Evolutionary conservation across 306 rosid genomes (phyloP).

Genomic region (Cajanus cajan): DNA sequence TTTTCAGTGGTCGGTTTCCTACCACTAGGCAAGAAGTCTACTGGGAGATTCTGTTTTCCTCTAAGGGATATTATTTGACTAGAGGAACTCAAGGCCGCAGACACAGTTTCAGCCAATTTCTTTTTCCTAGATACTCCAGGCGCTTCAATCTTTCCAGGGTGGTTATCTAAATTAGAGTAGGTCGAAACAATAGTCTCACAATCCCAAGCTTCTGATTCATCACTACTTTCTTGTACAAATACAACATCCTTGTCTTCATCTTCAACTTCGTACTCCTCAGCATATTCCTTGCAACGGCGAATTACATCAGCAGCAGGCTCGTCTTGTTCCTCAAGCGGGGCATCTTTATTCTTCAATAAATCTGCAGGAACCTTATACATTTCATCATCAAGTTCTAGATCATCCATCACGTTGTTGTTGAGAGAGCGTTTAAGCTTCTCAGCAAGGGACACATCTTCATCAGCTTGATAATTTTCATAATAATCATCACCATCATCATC

Average conservation of each 20-base stretch:
- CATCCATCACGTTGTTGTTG: conserved; percentile 41
- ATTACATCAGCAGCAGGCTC: conserved; percentile 62
- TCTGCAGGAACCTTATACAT: conserved; percentile 78
- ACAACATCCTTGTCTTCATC: conserved; percentile 49
- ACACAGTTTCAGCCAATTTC: conserved; percentile 68
- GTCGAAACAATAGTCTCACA: conserved; percentile 91
- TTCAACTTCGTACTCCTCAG: conserved; percentile 69
- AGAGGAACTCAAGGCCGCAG: conserved; percentile 51
- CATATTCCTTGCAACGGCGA: conserved; percentile 76
- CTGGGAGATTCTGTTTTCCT: conserved; percentile 81
- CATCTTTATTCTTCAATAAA: conserved; percentile 43
- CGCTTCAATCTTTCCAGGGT: conserved; percentile 75
- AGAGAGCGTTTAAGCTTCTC: conserved; percentile 63
- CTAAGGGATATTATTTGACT: conserved; percentile 58
- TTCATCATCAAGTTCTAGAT: conserved; percentile 45
- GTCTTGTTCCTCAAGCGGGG: conserved; percentile 41
- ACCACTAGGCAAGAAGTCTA: conserved; percentile 66
- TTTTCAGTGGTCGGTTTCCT: conserved; percentile 53
- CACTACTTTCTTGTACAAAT: conserved; percentile 70
- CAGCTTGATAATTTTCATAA: conserved; percentile 45
- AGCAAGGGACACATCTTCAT: conserved; percentile 64
- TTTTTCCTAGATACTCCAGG: conserved; percentile 64
- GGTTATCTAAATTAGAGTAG: conserved; percentile 82
- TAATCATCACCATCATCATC: conserved; percentile 38
- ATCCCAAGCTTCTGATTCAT: conserved; percentile 89